Base-by-base conservation (phyloP, 257 asterid species). In the Solanum arcanum region DNA sequence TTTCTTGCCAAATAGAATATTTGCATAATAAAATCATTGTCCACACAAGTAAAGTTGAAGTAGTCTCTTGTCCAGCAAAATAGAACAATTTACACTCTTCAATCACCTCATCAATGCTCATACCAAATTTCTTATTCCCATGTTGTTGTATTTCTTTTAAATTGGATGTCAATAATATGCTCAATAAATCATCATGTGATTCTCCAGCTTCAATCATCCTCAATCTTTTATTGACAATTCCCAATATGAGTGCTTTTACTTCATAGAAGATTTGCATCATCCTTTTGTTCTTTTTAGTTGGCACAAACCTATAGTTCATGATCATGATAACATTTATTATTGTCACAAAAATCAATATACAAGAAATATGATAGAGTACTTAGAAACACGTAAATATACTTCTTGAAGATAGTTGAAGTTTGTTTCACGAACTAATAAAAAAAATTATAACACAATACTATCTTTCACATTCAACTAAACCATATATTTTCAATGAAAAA, bases 71-170 rank as follows among this genome's bases (percentile, higher is more conserved):
- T 7, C 92, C 92, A 7, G 89, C 92, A 5, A 90, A 86, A 60
- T 90, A 90, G 85, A 90, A 88, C 3, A 88, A 83, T 70, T 90
- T 90, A 88, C 92, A 90, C 80, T 90, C 92, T 62, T 86, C 89
- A 80, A 90, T 86, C 10, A 90, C 86, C 23, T 90, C 90, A 81
- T 86, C 86, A 35, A 85, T 76, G 52, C 74, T 86, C 89, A 90
- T 83, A 23, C 89, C 92, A 16, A 15, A 86, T 37, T 46, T 84
- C 56, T 68, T 39, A 41, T 49, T 49, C 35, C 89, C 90, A 41
- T 83, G 82, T 74, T 77, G 83, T 46, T 68, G 73, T 0, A 83
- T 90, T 87, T 88, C 90, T 44, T 85, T 86, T 83, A 83, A 85
- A 69, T 86, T 89, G n/a, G 86, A 84, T 27, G 47, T 80, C 59